These are phyloP conservation scores for Brachypodium distachyon DNA, from an alignment of 202 grass and related monocot species.

Conservation along the genomic window DNA sequence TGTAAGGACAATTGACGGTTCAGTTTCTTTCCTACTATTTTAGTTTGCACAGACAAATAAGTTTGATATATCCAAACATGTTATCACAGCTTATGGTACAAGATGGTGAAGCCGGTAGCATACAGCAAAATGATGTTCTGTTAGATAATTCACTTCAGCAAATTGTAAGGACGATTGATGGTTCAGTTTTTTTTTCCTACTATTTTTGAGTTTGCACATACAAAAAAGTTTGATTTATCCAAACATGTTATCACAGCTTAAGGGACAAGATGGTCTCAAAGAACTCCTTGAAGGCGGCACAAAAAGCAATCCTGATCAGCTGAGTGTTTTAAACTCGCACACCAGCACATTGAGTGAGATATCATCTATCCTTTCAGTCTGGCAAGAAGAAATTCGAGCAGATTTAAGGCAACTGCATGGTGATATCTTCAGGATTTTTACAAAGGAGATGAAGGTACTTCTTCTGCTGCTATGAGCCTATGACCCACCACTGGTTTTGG, in stretches of 20 bases:
- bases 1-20: conserved; percentile 43
- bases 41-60: background rate
- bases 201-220: background rate
- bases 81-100: conserved; percentile 56
- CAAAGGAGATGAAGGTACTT: conserved; percentile 66
- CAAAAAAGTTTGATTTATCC: conserved; percentile 4
- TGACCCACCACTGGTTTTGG: background rate
- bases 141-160: conserved; percentile 60
- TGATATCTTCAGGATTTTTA: conserved; percentile 47
- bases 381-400: conserved; percentile 41
- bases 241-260: conserved; percentile 42
- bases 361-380: conserved; percentile 44
- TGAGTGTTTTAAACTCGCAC: conserved; percentile 48
- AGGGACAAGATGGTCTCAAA: conserved; percentile 68
- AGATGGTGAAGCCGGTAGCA: conserved; percentile 50
- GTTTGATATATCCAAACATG: conserved; percentile 13
- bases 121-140: conserved; percentile 53
- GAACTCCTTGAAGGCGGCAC: conserved; percentile 35
- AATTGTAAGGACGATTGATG: conserved; percentile 52
- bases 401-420: conserved; percentile 45
- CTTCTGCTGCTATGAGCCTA: background rate
- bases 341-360: conserved; percentile 57
- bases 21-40: background rate
- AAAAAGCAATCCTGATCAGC: conserved; percentile 27
- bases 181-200: conserved; percentile 5